Percentiles rank a stretch among this genome's conserved stretches.
These are phyloP conservation scores for Coniochaeta sp. DNA, from an alignment of 2,329 filamentous ascomycete genomes.

Conservation along the genomic window DNA sequence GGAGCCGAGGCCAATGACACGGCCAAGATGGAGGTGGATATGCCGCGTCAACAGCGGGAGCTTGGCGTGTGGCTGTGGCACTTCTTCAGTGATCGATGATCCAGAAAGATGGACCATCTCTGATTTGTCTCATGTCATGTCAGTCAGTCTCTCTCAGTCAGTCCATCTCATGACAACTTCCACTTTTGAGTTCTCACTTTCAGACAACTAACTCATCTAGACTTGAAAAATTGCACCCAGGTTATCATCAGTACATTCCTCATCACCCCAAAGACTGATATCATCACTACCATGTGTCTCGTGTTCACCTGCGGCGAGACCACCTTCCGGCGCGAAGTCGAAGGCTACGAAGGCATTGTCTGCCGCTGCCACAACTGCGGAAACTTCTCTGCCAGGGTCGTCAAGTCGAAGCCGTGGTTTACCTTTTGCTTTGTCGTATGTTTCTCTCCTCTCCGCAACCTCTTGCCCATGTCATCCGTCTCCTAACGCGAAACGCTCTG, in stretches of 20 bases:
- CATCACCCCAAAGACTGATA: too few relatives aligned
- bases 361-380: conserved; percentile 62
- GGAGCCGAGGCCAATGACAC: background rate
- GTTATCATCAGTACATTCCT: background rate
- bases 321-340: conserved; percentile 50
- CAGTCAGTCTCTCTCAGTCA: too few relatives aligned
- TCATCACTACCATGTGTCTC: conserved; percentile 43
- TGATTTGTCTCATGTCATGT: too few relatives aligned
- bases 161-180: background rate
- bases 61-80: background rate
- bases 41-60: background rate
- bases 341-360: conserved; percentile 53
- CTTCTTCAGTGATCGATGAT: background rate
- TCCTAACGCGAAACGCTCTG: too few relatives aligned
- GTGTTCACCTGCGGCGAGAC: conserved; percentile 56
- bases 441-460: conserved; percentile 7
- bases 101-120: background rate
- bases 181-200: background rate
- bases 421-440: conserved; percentile 69
- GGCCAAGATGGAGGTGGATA: background rate
- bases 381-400: conserved; percentile 52
- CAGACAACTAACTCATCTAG: too few relatives aligned
- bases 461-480: too few relatives aligned
- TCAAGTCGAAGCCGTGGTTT: conserved; percentile 65
- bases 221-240: too few relatives aligned